Evolutionary conservation across 306 rosid genomes (phyloP), one percentile per base, ranked within the genome.

Genomic region (Purshia tridentata): DNA sequence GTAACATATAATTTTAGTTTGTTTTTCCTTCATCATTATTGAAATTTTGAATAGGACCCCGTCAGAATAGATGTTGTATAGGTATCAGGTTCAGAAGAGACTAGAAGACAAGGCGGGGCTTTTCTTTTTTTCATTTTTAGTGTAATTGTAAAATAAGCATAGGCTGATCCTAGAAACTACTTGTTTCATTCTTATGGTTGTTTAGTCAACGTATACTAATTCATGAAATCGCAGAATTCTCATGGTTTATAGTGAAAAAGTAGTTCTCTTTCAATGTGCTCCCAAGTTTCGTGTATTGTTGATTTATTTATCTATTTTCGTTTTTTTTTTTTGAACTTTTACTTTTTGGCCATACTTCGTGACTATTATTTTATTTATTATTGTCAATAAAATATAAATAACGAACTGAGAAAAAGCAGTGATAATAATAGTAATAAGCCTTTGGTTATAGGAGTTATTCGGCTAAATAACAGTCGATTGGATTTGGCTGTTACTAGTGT

Each of bases 1-100:
- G 86, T 91, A 91, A 83, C 88, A 80, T 92, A 86, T 84, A 76
- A 83, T 67, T 84, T 29, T 80, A 88, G 83, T 65, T 78, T 67
- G 55, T 50, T 16, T 0, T 15, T 65, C 37, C 54, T 75, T 39
- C 11, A 40, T 73, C 70, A 63, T 73, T 56, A 29, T 81, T 78
- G 86, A 79, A 79, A 79, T 84, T 86, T 91, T 88, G 68, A 81
- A 70, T 88, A 88, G 90, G 85, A 57, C 64, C 82, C 82, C 80
- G 74, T 83, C 80, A 18, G 22, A 78, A 80, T 82, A 79, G 75
- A 69, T 72, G 76, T 87, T 87, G 97, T 93, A 91, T 89, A 93
- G 96, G 57, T 73, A 54, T 73, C 77, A 87, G 87, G 77, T 81
- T 85, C 65, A 84, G 91, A 81, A 79, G 80, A 77, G 67, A 79